Evolutionary conservation across 2,329 filamentous ascomycete genomes (phyloP).

Genomic region (Hansfordia pulvinata): DNA sequence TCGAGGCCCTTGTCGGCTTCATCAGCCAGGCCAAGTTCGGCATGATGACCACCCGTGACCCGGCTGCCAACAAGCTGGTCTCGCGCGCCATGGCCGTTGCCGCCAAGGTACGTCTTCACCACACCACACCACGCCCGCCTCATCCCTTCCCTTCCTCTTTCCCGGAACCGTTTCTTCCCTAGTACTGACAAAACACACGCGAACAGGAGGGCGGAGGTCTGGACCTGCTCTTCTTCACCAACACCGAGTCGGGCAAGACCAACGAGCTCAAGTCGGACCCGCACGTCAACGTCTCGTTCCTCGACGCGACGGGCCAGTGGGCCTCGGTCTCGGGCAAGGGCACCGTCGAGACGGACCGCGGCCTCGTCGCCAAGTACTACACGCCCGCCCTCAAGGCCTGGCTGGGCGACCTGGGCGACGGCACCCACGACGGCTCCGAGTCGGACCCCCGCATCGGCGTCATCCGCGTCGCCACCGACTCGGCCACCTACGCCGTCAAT

Average conservation of each 20-base stretch:
- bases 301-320: slow-evolving; percentile 68
- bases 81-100: slow-evolving; percentile 82
- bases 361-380: slow-evolving; percentile 62
- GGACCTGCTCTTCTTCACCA: slow-evolving; percentile 82
- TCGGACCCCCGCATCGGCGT: slow-evolving; percentile 72
- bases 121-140: neutral
- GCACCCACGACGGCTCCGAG: slow-evolving; percentile 67
- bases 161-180: neutral
- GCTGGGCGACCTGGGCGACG: slow-evolving; percentile 76
- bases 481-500: slow-evolving; percentile 57
- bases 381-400: slow-evolving; percentile 63
- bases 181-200: slow-evolving; percentile 3
- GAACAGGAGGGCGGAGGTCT: slow-evolving; percentile 60
- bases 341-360: slow-evolving; percentile 54
- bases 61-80: slow-evolving; percentile 50
- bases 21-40: slow-evolving; percentile 65
- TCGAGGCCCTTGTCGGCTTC: slow-evolving; percentile 61
- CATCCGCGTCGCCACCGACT: slow-evolving; percentile 61
- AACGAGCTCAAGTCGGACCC: slow-evolving; percentile 62
- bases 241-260: slow-evolving; percentile 81
- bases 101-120: slow-evolving; percentile 43
- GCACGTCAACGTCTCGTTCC: slow-evolving; percentile 70
- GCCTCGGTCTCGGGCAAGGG: slow-evolving; percentile 70
- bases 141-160: neutral
- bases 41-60: slow-evolving; percentile 73